Base-by-base conservation (phyloP, 2,329 filamentous ascomycete species). In the Pestalotiopsis sp. region DNA sequence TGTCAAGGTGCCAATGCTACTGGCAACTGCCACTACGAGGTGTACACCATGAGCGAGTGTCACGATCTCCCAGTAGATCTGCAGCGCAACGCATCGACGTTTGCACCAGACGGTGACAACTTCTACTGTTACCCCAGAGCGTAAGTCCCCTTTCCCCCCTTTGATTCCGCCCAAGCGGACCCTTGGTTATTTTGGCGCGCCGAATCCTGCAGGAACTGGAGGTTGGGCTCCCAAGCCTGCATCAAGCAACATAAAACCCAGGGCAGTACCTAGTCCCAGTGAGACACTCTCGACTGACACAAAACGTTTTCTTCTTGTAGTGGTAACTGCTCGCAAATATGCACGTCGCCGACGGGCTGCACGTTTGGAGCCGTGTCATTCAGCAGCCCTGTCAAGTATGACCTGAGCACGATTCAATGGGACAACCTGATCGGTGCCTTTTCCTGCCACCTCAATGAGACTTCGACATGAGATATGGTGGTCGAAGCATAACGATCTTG, bases 1-100 rank as follows among this genome's bases (percentile, higher is more conserved):
- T 88, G 86, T 79, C 84, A 80, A 36, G 85, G 85, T 31, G 78
- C 81, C 74, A 84, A 87, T 73, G 81, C 82, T 23, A 86, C 85
- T 2, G 85, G 84, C 41, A 72, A 73, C 11, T 88, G 86, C 78
- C 72, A 75, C 61, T 78, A 87, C 73, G 69, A 78, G 25, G 80
- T 82, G 59, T 85, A 84, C 75, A 63, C 80, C 13, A 74, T 87
- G 61, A 66, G 80, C 4, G 78, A 78, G 59, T 88, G 86, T 77
- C 77, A 84, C 75, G 78, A 87, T 76, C 78, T 88, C 66, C 74
- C 79, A 2, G 69, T 73, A 9, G 79, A 79, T n/a, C 84, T 81
- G 69, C 74, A 75, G 71, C 71, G 76, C 56, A 85, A 86, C 75
- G 78, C 80, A 39, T 78, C 74, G 66, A 88, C 86, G 0, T 88